Evolutionary conservation across 2,329 filamentous ascomycete genomes (phyloP), one percentile per base, ranked within the genome.

Genomic region (Phyllosticta capitalensis): DNA sequence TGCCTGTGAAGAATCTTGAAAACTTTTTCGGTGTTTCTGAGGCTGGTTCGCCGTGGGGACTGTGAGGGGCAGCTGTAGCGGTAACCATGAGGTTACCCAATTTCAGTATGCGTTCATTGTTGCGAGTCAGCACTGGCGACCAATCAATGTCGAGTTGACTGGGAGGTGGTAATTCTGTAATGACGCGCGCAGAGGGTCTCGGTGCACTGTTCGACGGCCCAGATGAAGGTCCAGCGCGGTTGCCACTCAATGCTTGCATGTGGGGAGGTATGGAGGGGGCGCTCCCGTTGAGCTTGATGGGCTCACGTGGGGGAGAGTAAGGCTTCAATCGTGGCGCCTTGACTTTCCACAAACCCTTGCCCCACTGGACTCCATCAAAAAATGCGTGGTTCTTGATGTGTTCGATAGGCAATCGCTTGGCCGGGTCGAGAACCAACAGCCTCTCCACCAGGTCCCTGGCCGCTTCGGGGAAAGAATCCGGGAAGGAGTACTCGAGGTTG

Each of bases 111-210:
- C 94, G 84, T 74, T 99, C 94, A 68, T 97, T 96, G 61, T 85
- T 87, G 67, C 87, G 86, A 9, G 89, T 96, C 59, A 99, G 78
- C 4, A 99, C 92, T 0, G 94, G 94, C 0, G 92, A 96, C 94
- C 94, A 99, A 74, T 99, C 94, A 60, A 99, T 95, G 69, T 99
- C 94, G 24, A 99, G 79, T 72, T 97, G 94, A 55, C 89, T 96
- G 0, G 94, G 94, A n/a, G 94, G 92, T 17, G 94, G 91, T 9
- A 99, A 80, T 72, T 99, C 94, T 0, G 94, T 97, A 62, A 99
- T 95, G 62, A 96, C 85, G 62, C 91, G 65, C 30, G 71, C 70
- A 14, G 56, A 81, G 1, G 89, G 82, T 30, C 91, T 88, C 9
- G 83, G 81, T 59, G 68, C 65, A 24, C 30, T 54, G 20, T 19